Base-by-base conservation (phyloP, 23 red algal species). In the Chondrus crispus region DNA sequence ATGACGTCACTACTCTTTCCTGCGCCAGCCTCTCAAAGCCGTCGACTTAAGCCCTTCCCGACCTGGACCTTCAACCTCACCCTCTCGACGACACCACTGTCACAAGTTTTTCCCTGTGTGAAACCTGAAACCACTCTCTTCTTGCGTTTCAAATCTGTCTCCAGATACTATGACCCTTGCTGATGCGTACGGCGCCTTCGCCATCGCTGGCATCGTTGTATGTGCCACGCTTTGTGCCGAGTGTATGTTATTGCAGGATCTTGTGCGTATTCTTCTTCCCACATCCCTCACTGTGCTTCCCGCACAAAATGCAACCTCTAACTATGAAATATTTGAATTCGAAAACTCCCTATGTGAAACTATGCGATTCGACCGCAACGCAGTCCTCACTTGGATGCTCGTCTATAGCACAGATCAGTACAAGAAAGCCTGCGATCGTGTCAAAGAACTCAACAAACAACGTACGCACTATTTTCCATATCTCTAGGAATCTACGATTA, bases 401-500 rank as follows among this genome's bases (percentile, higher is more conserved):
- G 93, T 95, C 4, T 95, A 95, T 79, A 81, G 87, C 72, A 90
- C 71, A 41, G 87, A 95, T 22, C 49, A 77, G 9, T 95, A 80
- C 40, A 62, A 80, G 70, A 58, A 44, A 3, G 70, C 81, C 0
- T 85, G 79, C 52, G 87, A 79, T 2, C 87, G 93, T 37, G 81
- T 95, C 10, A 52, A 46, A 51, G 86, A 82, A 41, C 81, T 95
- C 20, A 88, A 88, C 37, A 87, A 91, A 57, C 68, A 80, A 82
- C 93, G 93, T 95, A 89, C 55, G 93, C 89, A 22, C 46, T 11
- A 3, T 0, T 13, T 5, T 85, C 1, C 10, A 32, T 76, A 30
- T 24, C 7, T 12, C 30, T 14, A 19, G 39, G 3, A 33, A 19
- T 24, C 1, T 11, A 29, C 40, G 44, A 32, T 40, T 4, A 30